phyloP scores from a whole-genome alignment of 352 stramenopile genomes.

The Phytophthora pluvialis region DNA sequence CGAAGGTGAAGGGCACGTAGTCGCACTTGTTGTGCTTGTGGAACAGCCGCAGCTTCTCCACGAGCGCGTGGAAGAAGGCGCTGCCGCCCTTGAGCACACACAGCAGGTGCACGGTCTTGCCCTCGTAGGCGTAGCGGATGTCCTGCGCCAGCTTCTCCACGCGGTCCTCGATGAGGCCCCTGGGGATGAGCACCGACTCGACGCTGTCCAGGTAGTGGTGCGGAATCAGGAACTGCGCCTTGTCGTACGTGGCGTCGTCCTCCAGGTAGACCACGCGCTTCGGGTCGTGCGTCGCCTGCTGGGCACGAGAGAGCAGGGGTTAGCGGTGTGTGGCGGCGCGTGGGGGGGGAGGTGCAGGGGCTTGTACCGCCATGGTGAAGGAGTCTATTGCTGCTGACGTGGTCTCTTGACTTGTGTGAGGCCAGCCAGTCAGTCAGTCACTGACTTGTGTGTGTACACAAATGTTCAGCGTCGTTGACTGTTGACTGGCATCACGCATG shows the following conservation, averaged over 20 bases:
- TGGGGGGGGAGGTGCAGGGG: background rate
- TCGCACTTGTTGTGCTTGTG: conserved; percentile 90
- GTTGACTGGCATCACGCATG: too few species aligned
- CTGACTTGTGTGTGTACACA: background rate
- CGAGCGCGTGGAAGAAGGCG: conserved; percentile 91
- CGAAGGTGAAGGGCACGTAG: conserved; percentile 93
- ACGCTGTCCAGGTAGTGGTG: conserved; percentile 85
- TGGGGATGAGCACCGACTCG: conserved; percentile 89
- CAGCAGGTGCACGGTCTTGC: conserved; percentile 91
- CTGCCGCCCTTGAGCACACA: conserved; percentile 93
- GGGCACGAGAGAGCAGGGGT: background rate
- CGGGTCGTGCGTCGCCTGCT: conserved; percentile 16
- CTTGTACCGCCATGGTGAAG: conserved; percentile 14
- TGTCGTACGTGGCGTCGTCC: conserved; percentile 70
- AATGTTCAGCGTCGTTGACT: background rate
- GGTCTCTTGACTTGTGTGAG: too few species aligned
- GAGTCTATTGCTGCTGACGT: background rate
- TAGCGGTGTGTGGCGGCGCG: background rate
- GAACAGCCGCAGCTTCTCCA: conserved; percentile 84
- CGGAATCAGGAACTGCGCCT: conserved; percentile 81
- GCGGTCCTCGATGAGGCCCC: conserved; percentile 90
- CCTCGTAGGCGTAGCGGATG: conserved; percentile 90
- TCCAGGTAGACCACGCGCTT: conserved; percentile 63
- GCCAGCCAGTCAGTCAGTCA: too few species aligned
- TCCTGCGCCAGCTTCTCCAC: conserved; percentile 93